Conservation (phyloP, 441 rosid genomes). For the Mallotus japonicus region DNA sequence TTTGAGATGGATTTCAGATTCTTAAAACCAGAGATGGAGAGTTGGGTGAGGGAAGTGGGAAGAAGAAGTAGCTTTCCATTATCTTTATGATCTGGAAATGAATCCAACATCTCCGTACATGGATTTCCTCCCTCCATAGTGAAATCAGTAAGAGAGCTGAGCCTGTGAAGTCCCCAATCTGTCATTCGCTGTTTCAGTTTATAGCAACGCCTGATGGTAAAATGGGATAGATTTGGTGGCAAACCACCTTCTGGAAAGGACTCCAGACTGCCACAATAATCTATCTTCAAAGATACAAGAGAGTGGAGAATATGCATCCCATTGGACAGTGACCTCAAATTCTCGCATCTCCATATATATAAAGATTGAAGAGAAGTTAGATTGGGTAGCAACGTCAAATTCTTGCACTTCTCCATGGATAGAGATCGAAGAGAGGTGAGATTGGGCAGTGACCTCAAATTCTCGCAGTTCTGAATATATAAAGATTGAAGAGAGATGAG, state of each 20-base stretch:
- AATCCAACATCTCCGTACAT: neutral
- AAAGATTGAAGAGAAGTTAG: slow-evolving; percentile 5
- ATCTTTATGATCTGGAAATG: slow-evolving; percentile 14
- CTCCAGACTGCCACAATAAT: neutral
- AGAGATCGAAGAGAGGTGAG: too few species aligned
- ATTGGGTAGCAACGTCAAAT: too few species aligned
- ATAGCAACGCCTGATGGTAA: slow-evolving; percentile 8
- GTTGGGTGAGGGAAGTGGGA: slow-evolving; percentile 15
- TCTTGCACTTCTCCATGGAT: too few species aligned
- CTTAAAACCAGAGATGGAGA: neutral
- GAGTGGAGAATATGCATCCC: slow-evolving; percentile 25
- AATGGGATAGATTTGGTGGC: slow-evolving; percentile 20
- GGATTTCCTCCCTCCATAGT: neutral
- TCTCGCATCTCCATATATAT: slow-evolving; percentile 17
- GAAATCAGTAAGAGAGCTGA: slow-evolving; percentile 11
- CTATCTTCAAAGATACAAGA: slow-evolving; percentile 28
- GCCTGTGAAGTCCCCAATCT: slow-evolving; percentile 19
- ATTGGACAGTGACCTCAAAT: slow-evolving; percentile 29
- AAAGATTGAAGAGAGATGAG: too few species aligned
- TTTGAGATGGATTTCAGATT: too few species aligned
- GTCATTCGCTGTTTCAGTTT: slow-evolving; percentile 2
- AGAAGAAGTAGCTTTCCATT: slow-evolving; percentile 9
- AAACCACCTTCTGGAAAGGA: slow-evolving; percentile 25
- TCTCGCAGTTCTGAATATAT: too few species aligned
- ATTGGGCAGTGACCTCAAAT: too few species aligned